Base-by-base conservation (phyloP, 495 filamentous ascomycete species). In the Penicillium macrosclerotiorum region DNA sequence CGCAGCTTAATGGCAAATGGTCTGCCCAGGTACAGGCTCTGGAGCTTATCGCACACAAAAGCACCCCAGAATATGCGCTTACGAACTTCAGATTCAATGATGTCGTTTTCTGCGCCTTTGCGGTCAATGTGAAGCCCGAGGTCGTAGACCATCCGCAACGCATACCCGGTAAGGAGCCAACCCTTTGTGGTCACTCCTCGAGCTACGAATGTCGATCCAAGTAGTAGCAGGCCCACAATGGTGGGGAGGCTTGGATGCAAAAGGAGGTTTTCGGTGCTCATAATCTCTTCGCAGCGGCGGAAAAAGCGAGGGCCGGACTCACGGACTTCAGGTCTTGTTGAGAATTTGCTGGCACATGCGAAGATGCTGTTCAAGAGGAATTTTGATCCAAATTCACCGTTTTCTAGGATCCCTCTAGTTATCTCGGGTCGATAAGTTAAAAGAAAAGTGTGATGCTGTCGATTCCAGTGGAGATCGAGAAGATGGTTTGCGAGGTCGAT, bases 291-390 rank as follows among this genome's bases (percentile, higher is more conserved):
- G 13, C 55, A 62, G 1, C 58, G 48, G 50, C n/a, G n/a, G n/a
- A n/a, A n/a, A n/a, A n/a, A n/a, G n/a, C n/a, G n/a, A n/a, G n/a
- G n/a, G n/a, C n/a, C n/a, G n/a, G n/a, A n/a, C n/a, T n/a, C n/a
- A n/a, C n/a, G n/a, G n/a, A n/a, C n/a, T n/a, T n/a, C n/a, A n/a
- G n/a, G n/a, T n/a, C n/a, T n/a, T n/a, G n/a, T 29, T 30, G 51
- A 62, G 34, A 60, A 66, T 22, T 65, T 65, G 9, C 54, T 63
- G 0, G 65, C 54, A 6, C 54, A 57, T 36, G 53, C 67, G 42
- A 64, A 72, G 5, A 74, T 62, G 4, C 65, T 63, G 34, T 70
- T 69, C 1, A 74, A 37, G 2, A 74, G 47, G 11, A 74, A 54
- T 18, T 60, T 48, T 5, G 62, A 65, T 37, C 60, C 65, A 30